Evolutionary conservation across 495 filamentous ascomycete species (phyloP), one percentile per base, ranked within the genome.

Genomic region (Cercophora newfieldiana): DNA sequence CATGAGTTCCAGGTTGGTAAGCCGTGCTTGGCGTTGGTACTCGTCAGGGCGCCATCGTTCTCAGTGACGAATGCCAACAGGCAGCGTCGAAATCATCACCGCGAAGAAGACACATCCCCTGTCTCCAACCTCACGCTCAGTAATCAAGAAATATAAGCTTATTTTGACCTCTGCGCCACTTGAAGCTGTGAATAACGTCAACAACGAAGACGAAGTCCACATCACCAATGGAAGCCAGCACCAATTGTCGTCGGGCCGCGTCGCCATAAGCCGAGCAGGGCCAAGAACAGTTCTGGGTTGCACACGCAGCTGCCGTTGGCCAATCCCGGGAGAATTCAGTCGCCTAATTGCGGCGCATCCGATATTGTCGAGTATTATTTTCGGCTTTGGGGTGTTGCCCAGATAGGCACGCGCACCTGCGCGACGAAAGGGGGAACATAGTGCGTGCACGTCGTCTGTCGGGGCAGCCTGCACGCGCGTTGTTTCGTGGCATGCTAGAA

Each of bases 251-350:
- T 8, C 21, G 50, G 21, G 7, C 19, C 50, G 50, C 50, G n/a
- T 22, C 50, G 19, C 24, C 21, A 26, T 53, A 53, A 53, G 50
- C 50, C 21, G 50, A 53, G 50, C 50, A 53, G 50, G 14, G 50
- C 50, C 50, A 53, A 53, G 50, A 53, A 44, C 37, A 16, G 37
- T 14, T n/a, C n/a, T 19, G 50, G 3, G 50, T 53, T 26, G 50
- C 50, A 26, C 50, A 53, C n/a, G 50, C 50, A 53, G 50, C 50
- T 53, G 50, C 50, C 50, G 50, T 53, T 8, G 50, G 10, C 50
- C 50, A 53, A 53, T 53, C 24, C 24, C 24, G 50, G 50, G n/a
- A 53, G 50, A 53, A 53, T 53, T 8, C 50, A 53, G 14, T 14
- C 7, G 7, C 50, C 14, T 22, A 53, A 22, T 53, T 53, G 50